Conservation (phyloP, 164 flowering plant genomes). For the Vitis rotundifolia region DNA sequence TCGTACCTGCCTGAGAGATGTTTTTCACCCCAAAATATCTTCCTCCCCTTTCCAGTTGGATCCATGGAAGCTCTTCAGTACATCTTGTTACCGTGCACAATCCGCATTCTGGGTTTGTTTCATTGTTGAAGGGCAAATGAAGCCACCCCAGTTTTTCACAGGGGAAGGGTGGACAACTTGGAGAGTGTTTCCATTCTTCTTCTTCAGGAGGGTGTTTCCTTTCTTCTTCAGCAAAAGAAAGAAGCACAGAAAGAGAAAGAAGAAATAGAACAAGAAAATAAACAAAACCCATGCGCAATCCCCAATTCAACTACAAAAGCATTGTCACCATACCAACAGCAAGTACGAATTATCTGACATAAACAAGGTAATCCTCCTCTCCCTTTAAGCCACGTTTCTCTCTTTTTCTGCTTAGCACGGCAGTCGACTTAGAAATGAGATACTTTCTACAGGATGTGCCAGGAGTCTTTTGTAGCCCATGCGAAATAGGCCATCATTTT, state of each 20-base stretch:
- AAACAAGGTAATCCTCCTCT: no score
- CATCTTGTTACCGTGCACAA: neutral
- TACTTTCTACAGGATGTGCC: no score
- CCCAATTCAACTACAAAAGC: neutral
- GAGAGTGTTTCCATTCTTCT: neutral
- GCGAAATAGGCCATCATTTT: no score
- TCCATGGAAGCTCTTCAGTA: neutral
- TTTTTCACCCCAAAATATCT: neutral
- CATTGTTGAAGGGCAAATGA: slow-evolving; percentile 10
- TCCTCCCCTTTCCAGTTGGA: slow-evolving; percentile 15
- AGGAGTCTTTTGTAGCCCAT: no score
- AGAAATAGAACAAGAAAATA: neutral
- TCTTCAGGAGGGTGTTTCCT: neutral
- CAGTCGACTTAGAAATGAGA: no score
- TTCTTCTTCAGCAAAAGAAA: slow-evolving; percentile 5
- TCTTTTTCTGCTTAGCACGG: no score
- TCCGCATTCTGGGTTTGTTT: slow-evolving; percentile 8
- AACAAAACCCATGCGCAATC: slow-evolving; percentile 1
- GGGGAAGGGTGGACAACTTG: neutral
- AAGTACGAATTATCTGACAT: no score
- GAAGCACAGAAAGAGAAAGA: neutral
- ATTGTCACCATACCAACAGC: no score
- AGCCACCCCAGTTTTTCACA: slow-evolving; percentile 3
- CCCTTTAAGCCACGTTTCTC: no score
- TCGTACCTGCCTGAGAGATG: slow-evolving; percentile 4